phyloP scores from a whole-genome alignment of 73 alveolate species.

The Tetrahymena elliotti region DNA sequence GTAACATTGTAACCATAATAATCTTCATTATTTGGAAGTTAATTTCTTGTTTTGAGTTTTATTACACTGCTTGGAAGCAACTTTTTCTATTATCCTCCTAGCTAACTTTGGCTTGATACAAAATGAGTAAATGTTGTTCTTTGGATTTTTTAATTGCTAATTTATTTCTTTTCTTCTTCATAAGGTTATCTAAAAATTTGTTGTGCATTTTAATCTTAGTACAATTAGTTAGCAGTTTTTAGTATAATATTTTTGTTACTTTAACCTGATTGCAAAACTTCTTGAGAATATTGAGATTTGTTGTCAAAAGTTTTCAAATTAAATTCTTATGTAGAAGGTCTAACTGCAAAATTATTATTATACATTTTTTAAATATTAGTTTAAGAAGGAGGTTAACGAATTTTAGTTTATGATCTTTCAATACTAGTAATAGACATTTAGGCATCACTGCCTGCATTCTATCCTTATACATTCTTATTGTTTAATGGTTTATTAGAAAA shows the following conservation, averaged over 20 bases:
- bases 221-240: background rate
- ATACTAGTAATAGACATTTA: background rate
- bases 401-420: background rate
- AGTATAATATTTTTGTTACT: background rate
- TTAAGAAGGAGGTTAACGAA: background rate
- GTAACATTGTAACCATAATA: background rate
- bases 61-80: background rate
- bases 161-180: background rate
- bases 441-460: background rate
- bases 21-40: background rate
- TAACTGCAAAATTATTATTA: background rate
- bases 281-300: background rate
- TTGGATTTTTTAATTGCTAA: background rate
- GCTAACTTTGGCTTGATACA: background rate
- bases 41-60: background rate
- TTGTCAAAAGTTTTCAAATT: background rate
- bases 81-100: background rate
- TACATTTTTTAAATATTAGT: background rate
- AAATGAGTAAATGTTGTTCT: background rate
- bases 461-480: too few species aligned
- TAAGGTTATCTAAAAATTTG: background rate
- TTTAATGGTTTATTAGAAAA: background rate
- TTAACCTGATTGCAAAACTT: background rate
- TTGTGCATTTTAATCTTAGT: background rate
- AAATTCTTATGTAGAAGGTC: background rate